Evolutionary conservation across 1,139 yeast genomes (phyloP).

Genomic region (Magnusiomyces clavatus): DNA sequence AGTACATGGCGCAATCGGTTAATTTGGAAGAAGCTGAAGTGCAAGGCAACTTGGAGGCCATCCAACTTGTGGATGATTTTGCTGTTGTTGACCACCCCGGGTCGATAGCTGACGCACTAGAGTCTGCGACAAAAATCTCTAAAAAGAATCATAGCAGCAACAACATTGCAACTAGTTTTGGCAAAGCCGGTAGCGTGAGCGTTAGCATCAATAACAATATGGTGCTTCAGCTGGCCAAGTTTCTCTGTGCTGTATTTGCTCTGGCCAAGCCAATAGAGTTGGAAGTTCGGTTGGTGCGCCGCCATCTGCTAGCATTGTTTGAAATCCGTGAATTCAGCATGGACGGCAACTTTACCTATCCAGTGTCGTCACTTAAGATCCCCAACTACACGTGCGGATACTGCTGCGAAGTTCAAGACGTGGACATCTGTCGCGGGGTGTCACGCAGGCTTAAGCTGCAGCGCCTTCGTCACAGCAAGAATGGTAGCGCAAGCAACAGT

Average conservation of each 20-base stretch:
- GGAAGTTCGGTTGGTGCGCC: constrained; percentile 68
- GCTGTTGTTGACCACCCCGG: constrained; percentile 2
- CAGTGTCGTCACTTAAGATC: constrained; percentile 60
- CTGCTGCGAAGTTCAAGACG: constrained; percentile 66
- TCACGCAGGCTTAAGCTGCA: constrained; percentile 25
- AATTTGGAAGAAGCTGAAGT: constrained; percentile 1
- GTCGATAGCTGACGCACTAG: not conserved
- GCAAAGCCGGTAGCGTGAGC: constrained; percentile 19
- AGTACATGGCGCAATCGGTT: not conserved
- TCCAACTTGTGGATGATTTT: not conserved
- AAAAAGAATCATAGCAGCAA: constrained; percentile 32
- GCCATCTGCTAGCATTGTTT: constrained; percentile 62
- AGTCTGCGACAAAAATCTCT: constrained; percentile 12
- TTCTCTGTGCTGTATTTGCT: constrained; percentile 61
- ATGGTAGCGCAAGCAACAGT: constrained; percentile 10
- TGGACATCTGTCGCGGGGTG: constrained; percentile 66
- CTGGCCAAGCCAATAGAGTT: constrained; percentile 57
- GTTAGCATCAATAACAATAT: constrained; percentile 42
- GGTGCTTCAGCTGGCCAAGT: constrained; percentile 69
- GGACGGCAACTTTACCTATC: constrained; percentile 68
- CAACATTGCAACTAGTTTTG: constrained; percentile 26
- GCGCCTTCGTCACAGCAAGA: constrained; percentile 7
- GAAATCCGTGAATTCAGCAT: constrained; percentile 80
- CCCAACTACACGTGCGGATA: constrained; percentile 70
- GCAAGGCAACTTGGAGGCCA: not conserved